Evolutionary conservation across 2,329 filamentous ascomycete species (phyloP).

Genomic region (Scorias spongiosa): DNA sequence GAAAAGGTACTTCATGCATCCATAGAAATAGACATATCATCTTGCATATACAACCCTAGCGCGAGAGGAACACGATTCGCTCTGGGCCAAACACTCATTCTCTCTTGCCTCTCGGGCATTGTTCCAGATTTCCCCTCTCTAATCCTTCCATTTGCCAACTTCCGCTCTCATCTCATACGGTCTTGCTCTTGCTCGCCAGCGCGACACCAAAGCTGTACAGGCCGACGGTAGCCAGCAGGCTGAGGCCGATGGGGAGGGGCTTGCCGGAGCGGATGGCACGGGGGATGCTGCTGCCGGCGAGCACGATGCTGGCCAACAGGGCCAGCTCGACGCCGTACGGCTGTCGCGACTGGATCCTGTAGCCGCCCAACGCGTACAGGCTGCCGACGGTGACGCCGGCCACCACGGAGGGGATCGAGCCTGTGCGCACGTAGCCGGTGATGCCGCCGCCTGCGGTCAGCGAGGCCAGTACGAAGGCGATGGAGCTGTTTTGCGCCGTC

Average conservation of each 20-base stretch:
- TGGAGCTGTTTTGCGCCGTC: constrained; percentile 16
- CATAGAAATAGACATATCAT: too few species aligned
- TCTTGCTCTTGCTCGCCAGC: constrained; percentile 22
- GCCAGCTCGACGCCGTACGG: constrained; percentile 76
- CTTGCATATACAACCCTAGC: too few species aligned
- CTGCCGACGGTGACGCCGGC: constrained; percentile 73
- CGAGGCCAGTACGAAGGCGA: constrained; percentile 64
- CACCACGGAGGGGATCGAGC: constrained; percentile 72
- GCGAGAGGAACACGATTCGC: too few species aligned
- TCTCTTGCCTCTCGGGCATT: too few species aligned
- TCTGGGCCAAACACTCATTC: too few species aligned
- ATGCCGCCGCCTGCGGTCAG: constrained; percentile 79
- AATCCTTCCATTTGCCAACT: too few species aligned
- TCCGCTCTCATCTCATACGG: neutral
- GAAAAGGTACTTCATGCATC: too few species aligned
- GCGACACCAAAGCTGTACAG: constrained; percentile 66
- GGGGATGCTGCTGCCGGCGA: constrained; percentile 73
- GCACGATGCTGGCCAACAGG: constrained; percentile 72
- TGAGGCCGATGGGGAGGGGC: constrained; percentile 68
- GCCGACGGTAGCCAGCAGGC: constrained; percentile 64
- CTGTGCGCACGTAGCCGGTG: constrained; percentile 70
- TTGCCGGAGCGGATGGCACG: constrained; percentile 72
- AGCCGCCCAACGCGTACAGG: constrained; percentile 65
- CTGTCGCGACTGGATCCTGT: constrained; percentile 59
- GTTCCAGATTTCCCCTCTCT: too few species aligned